These are phyloP conservation scores for Skeletonema tropicum DNA, from an alignment of 108 stramenopile genomes.

Conservation along the genomic window DNA sequence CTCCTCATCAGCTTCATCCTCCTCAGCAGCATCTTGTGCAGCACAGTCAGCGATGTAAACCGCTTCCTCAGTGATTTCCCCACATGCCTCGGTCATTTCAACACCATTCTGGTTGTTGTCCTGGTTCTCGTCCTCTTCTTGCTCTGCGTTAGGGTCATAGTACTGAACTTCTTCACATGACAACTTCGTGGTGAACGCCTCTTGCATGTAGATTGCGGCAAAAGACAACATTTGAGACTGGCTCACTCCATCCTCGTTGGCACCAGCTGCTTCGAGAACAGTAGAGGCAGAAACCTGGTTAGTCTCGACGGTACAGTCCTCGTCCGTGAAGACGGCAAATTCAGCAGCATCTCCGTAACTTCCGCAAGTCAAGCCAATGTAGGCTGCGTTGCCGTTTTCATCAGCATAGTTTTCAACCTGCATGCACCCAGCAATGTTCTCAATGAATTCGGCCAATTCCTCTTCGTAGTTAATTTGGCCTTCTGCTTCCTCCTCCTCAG, in stretches of 20 bases:
- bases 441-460: constrained; percentile 51
- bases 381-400: constrained; percentile 7
- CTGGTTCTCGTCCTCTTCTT: not conserved
- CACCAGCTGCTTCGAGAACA: not conserved
- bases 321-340: constrained; percentile 72
- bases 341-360: constrained; percentile 72
- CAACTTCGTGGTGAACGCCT: not conserved
- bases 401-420: constrained; percentile 1
- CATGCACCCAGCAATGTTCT: constrained; percentile 47
- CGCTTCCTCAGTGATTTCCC: not conserved
- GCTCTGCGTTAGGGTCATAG: not conserved
- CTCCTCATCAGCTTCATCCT: constrained; percentile 5
- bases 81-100: not conserved
- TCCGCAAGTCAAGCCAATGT: constrained; percentile 67
- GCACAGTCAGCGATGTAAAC: not conserved
- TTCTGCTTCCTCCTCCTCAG: constrained; percentile 32
- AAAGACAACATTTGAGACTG: not conserved
- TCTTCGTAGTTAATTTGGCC: constrained; percentile 38
- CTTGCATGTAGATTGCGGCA: not conserved
- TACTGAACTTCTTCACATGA: not conserved
- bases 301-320: constrained; percentile 69
- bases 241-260: not conserved
- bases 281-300: constrained; percentile 11
- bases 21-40: not conserved
- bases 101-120: not conserved